Conservation (phyloP, 352 stramenopile species). For the Phytophthora sp. region DNA sequence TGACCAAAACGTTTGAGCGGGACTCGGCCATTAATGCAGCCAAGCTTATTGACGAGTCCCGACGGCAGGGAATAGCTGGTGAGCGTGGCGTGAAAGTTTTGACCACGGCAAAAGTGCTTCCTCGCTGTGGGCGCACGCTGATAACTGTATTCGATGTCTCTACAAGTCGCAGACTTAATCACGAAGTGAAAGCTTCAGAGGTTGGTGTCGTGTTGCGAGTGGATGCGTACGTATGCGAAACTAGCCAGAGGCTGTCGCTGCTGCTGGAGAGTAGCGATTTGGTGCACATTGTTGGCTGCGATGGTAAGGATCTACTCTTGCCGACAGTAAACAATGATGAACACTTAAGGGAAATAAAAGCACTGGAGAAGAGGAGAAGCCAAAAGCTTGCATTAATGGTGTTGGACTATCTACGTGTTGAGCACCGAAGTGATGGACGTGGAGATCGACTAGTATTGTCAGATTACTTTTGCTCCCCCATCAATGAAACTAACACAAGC, state of each 20-base stretch:
- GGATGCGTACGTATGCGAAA: constrained; percentile 67
- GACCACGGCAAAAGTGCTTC: constrained; percentile 47
- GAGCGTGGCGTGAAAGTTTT: constrained; percentile 69
- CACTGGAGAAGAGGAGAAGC: constrained; percentile 10
- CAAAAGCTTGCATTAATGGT: constrained; percentile 45
- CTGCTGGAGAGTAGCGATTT: constrained; percentile 50
- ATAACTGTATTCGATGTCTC: constrained; percentile 65
- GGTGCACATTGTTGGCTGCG: constrained; percentile 46
- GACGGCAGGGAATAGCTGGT: constrained; percentile 18
- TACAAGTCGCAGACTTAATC: background rate
- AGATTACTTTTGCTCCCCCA: constrained; percentile 33
- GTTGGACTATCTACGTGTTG: constrained; percentile 62
- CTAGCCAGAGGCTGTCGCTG: constrained; percentile 54
- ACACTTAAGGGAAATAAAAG: background rate
- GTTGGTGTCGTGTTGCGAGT: constrained; percentile 40
- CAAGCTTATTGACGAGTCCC: constrained; percentile 65
- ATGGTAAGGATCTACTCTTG: constrained; percentile 28
- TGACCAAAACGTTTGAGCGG: constrained; percentile 33
- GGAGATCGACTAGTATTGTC: constrained; percentile 55
- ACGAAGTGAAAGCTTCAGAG: background rate
- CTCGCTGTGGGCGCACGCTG: constrained; percentile 46
- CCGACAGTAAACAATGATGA: background rate
- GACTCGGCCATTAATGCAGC: constrained; percentile 45
- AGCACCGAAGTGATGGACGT: constrained; percentile 52
- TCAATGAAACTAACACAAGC: background rate